These are phyloP conservation scores for Cladosporium sp. DNA, from an alignment of 2,329 filamentous ascomycete genomes.

Conservation along the genomic window DNA sequence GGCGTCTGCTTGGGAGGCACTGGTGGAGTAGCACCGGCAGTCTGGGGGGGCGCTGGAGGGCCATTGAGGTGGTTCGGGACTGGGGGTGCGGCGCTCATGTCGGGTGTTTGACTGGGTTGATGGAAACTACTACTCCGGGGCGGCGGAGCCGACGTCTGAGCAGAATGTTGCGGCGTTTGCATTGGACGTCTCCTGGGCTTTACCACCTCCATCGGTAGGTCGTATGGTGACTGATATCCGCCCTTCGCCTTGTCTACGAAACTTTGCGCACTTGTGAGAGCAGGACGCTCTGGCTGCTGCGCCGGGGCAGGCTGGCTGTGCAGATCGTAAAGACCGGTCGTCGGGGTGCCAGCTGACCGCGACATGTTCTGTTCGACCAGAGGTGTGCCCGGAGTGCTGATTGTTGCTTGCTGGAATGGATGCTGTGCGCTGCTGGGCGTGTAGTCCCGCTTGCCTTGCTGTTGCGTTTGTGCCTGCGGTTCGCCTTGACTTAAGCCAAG, in stretches of 20 bases:
- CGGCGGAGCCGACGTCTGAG: constrained; percentile 39
- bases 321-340: constrained; percentile 28
- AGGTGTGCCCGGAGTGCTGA: constrained; percentile 16
- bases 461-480: not conserved
- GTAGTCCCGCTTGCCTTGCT: not conserved
- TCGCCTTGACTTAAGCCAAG: constrained; percentile 18
- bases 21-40: constrained; percentile 18
- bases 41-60: constrained; percentile 27
- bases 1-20: constrained; percentile 19
- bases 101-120: constrained; percentile 4
- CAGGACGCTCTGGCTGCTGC: constrained; percentile 30
- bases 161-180: constrained; percentile 32
- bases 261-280: constrained; percentile 57
- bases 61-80: constrained; percentile 11
- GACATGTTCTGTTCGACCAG: constrained; percentile 19
- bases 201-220: constrained; percentile 83
- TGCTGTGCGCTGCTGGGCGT: constrained; percentile 3
- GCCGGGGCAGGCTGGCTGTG: constrained; percentile 19
- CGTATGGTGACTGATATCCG: constrained; percentile 90
- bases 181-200: constrained; percentile 57
- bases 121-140: constrained; percentile 57
- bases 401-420: constrained; percentile 1
- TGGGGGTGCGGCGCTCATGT: constrained; percentile 12
- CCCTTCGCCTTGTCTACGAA: constrained; percentile 87
- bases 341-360: constrained; percentile 28